phyloP scores from a whole-genome alignment of 768 basidiomycete genomes.

The Pleurotus citrinopileatus region DNA sequence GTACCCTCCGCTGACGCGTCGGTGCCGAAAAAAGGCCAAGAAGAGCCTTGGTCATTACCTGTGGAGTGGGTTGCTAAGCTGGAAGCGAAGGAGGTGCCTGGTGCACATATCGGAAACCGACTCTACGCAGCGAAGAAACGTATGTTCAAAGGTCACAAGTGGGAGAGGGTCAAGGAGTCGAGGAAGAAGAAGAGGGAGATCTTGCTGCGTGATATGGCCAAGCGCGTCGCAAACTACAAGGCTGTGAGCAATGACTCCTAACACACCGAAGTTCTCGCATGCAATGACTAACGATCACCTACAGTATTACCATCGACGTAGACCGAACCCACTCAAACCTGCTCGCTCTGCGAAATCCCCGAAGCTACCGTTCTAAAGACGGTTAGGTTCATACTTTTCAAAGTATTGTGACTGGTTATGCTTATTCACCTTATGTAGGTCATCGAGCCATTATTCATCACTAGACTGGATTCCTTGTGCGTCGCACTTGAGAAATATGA shows the following conservation, averaged over 20 bases:
- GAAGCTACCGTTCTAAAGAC: constrained; percentile 57
- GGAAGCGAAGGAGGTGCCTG: constrained; percentile 37
- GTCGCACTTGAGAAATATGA: neutral
- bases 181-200: constrained; percentile 46
- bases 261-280: neutral
- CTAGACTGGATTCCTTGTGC: neutral
- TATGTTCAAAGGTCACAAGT: constrained; percentile 95
- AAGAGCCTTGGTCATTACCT: constrained; percentile 27
- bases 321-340: constrained; percentile 58
- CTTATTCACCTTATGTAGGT: neutral
- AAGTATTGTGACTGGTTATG: constrained; percentile 8
- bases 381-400: neutral
- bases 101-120: constrained; percentile 51
- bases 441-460: neutral
- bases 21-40: constrained; percentile 5
- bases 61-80: constrained; percentile 43
- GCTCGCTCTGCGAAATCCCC: constrained; percentile 43
- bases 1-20: neutral
- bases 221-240: constrained; percentile 65
- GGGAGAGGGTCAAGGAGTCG: constrained; percentile 61
- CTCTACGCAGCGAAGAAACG: constrained; percentile 75
- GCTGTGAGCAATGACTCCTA: constrained; percentile 39
- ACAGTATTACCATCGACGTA: constrained; percentile 48
- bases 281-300: constrained; percentile 7
- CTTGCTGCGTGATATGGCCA: constrained; percentile 67